Base-by-base conservation (phyloP, 2,329 filamentous ascomycete species). In the Aureobasidium zeae region DNA sequence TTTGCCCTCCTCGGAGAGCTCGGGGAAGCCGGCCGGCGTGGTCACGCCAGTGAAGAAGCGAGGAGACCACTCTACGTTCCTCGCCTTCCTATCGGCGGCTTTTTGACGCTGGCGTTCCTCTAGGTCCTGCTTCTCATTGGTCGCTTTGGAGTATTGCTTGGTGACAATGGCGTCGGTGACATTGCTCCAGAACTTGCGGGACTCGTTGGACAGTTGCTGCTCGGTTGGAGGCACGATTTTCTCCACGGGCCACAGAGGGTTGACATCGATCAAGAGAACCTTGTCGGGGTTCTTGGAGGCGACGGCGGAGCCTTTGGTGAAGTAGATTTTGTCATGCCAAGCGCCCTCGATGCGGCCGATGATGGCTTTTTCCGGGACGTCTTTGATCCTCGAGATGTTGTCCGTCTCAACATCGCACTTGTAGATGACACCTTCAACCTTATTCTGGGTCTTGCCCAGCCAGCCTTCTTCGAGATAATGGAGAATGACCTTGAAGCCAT, bases 391-490 rank as follows among this genome's bases (percentile, higher is more conserved):
- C 4, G 68, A 78, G 62, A 81, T 86, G 59, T 76, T 77, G 61
- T 96, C 89, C 46, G 88, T 89, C 16, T 85, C 77, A 0, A 87
- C 83, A 56, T 94, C 83, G 30, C 55, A 57, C 37, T 76, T 81
- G 72, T 94, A 98, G 44, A 96, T 74, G 44, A 95, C 78, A 13
- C 91, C 91, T 49, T 93, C 79, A 25, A 98, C 82, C 58, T 83
- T 87, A 64, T 96, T 94, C 54, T 93, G 89, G 15, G 86, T 77
- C 52, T 86, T 85, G 34, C 88, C 86, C 21, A 96, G 73, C 88
- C 91, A 98, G 37, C 88, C 87, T 55, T 96, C 89, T 57, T 96
- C 89, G 44, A 88, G 70, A 61, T 98, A 98, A 56, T 93, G 81
- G 34, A 98, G 67, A 50, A 98, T 94, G 13, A 81, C 83, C 68